These are phyloP conservation scores for Pythium vanterpoolii DNA, from an alignment of 352 stramenopile species.

Conservation along the genomic window DNA sequence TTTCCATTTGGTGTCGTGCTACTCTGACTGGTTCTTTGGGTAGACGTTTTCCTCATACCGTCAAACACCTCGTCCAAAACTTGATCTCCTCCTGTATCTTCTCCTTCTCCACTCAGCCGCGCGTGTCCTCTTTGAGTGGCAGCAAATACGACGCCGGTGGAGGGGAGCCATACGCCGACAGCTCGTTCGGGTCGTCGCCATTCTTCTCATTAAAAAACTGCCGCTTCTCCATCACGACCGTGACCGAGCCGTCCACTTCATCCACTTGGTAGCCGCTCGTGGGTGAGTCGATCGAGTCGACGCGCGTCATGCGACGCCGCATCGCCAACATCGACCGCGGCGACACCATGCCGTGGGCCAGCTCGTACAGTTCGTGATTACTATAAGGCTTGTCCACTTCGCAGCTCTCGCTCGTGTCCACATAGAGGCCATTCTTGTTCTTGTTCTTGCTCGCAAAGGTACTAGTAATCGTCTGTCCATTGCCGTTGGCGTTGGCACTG, in stretches of 20 bases:
- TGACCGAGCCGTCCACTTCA: slow-evolving; percentile 17
- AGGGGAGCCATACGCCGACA: slow-evolving; percentile 23
- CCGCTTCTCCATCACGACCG: neutral
- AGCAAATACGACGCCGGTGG: slow-evolving; percentile 15
- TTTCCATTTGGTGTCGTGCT: neutral
- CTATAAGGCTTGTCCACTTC: slow-evolving; percentile 32
- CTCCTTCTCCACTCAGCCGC: slow-evolving; percentile 2
- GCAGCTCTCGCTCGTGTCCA: slow-evolving; percentile 12
- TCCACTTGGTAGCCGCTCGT: slow-evolving; percentile 31
- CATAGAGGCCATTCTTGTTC: neutral
- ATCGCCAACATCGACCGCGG: slow-evolving; percentile 64
- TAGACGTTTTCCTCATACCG: neutral
- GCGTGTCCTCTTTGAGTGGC: slow-evolving; percentile 12
- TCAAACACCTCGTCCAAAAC: slow-evolving; percentile 1
- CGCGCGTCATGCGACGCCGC: slow-evolving; percentile 52
- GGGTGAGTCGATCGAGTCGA: slow-evolving; percentile 78
- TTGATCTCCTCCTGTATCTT: neutral
- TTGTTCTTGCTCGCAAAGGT: neutral
- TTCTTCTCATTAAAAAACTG: slow-evolving; percentile 23
- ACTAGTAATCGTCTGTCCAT: slow-evolving; percentile 5
- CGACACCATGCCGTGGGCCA: slow-evolving; percentile 76
- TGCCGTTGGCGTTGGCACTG: neutral
- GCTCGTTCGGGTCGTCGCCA: slow-evolving; percentile 13
- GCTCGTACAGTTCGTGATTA: slow-evolving; percentile 79
- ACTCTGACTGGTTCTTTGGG: neutral